These are phyloP conservation scores for Kwoniella europaea DNA, from an alignment of 768 basidiomycete species.

Conservation along the genomic window DNA sequence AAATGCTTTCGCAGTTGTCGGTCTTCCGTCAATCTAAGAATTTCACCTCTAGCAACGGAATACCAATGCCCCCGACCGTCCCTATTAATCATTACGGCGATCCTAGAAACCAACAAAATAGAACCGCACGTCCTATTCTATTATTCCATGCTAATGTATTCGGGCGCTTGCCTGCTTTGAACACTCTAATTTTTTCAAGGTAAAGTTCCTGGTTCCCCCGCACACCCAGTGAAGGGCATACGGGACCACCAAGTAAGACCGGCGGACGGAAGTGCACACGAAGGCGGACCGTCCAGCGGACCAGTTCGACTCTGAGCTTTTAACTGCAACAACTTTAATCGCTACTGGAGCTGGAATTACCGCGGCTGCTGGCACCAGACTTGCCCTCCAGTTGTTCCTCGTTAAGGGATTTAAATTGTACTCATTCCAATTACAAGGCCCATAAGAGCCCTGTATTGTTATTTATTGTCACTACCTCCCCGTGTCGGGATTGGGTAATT, in stretches of 20 bases:
- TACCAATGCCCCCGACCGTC: slow-evolving; percentile 83
- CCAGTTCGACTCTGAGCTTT: slow-evolving; percentile 61
- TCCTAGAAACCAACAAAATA: slow-evolving; percentile 83
- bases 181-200: slow-evolving; percentile 84
- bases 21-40: slow-evolving; percentile 83
- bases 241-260: slow-evolving; percentile 73
- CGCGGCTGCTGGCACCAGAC: slow-evolving; percentile 61
- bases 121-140: slow-evolving; percentile 79
- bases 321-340: slow-evolving; percentile 62
- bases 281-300: slow-evolving; percentile 68
- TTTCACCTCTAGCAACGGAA: slow-evolving; percentile 82
- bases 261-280: slow-evolving; percentile 70
- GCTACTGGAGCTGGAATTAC: slow-evolving; percentile 59
- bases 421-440: slow-evolving; percentile 63
- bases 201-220: slow-evolving; percentile 77
- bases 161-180: slow-evolving; percentile 77
- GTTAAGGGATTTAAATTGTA: slow-evolving; percentile 63
- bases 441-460: slow-evolving; percentile 61
- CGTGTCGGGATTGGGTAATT: slow-evolving; percentile 44
- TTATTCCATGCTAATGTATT: slow-evolving; percentile 84
- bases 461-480: slow-evolving; percentile 63
- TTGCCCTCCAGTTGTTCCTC: slow-evolving; percentile 64
- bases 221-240: slow-evolving; percentile 72
- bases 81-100: slow-evolving; percentile 80
- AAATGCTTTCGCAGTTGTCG: slow-evolving; percentile 81